Base-by-base conservation (phyloP, 129 eudicot species). In the Lactuca saligna region DNA sequence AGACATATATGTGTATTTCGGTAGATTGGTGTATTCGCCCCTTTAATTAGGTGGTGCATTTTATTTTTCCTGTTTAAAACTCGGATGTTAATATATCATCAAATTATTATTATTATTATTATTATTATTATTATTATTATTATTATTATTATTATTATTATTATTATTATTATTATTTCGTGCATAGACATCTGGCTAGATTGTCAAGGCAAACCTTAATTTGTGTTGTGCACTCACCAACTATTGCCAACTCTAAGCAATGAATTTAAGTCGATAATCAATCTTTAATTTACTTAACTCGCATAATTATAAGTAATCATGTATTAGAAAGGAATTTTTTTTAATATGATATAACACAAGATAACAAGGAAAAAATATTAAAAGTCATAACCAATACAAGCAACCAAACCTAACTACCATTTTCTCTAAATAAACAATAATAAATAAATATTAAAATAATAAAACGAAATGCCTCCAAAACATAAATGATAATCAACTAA, bases 331-430 rank as follows among this genome's bases (percentile, higher is more conserved):
- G n/a, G n/a, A n/a, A n/a, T n/a, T n/a, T n/a, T n/a, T n/a, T 61
- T 15, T 61, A 34, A 0, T 58, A 58, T 49, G 68, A 25, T 25
- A 25, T 25, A 68, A 61, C 60, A 61, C 6, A 51, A 35, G 41
- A 68, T 61, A 53, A 16, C 73, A 57, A 7, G 54, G 48, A 68
- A 37, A 39, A 68, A 68, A 75, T 42, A 68, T 32, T 8, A 62
- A 76, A 62, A 62, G 71, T 76, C 70, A 61, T 54, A 69, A 61
- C 71, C 56, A 17, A 69, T 41, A 51, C 60, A 17, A 66, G 48
- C 75, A 72, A 79, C 79, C 78, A 77, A 66, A 66, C 75, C 73
- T 63, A 71, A 44, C 65, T 12, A 29, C 13, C 51, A 46, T 10
- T 54, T 56, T 16, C n/a, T 20, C 9, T 14, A 46, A 72, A n/a